Base-by-base conservation (phyloP, 192 early-diverging fungal species). In the Coemansia sp. region DNA sequence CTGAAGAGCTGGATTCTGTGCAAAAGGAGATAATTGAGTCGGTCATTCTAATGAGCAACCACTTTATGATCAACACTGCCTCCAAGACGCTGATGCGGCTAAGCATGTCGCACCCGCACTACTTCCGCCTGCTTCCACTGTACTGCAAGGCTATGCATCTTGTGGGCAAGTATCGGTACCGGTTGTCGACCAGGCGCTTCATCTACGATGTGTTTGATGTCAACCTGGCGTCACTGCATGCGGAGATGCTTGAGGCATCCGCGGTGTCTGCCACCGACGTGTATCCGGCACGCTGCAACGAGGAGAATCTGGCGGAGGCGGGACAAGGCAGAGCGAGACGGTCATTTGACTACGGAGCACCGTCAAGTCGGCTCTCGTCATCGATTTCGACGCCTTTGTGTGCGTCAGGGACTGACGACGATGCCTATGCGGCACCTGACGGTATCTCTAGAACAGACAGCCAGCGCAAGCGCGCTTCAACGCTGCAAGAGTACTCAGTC, bases 131-230 rank as follows among this genome's bases (percentile, higher is more conserved):
- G 13, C 7, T 82, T 28, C 71, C 74, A 0, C 40, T 82, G 26
- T 82, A 82, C 49, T 51, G 68, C 65, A 43, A 51, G 13, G 68
- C 58, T 2, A 71, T 82, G 70, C 40, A 61, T n/a, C 43, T 82
- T 52, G 39, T 82, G 61, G 69, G 75, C 45, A 82, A 74, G 71
- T 82, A 74, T 48, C 70, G 80, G 59, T 82, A 77, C 57, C 51
- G 80, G 6, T n/a, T 82, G 55, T 66, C 71, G 6, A 71, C 80
- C 18, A 63, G 75, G 0, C 71, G 80, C 16, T 77, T 82, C 45
- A 66, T 82, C 23, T 77, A 74, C 42, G 71, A 82, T 13, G 63
- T 82, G 10, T 82, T 82, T 74, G 75, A 82, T 25, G 80, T 82
- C 33, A 76, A 82, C 25, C 57, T 82, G 42, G 74, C 75, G 16